Conservation (phyloP, 345 rosid species). For the Balakata baccata region DNA sequence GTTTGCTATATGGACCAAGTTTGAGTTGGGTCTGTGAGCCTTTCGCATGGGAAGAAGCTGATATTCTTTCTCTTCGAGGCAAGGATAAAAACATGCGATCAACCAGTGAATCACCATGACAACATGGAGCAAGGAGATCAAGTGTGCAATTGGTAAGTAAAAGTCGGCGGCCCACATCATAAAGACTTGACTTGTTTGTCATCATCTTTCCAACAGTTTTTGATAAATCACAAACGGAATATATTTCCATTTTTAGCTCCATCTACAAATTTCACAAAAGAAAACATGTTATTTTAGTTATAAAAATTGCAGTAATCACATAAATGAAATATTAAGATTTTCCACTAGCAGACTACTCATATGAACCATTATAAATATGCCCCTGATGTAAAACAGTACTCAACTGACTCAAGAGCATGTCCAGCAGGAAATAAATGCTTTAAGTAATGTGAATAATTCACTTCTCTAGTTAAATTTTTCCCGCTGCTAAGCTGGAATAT, state of each 20-base stretch:
- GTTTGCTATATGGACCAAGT: slow-evolving; percentile 41
- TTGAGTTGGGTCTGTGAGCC: slow-evolving; percentile 53
- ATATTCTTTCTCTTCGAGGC: slow-evolving; percentile 63
- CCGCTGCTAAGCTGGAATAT: not conserved
- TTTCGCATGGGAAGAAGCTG: slow-evolving; percentile 31
- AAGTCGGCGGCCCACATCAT: slow-evolving; percentile 94
- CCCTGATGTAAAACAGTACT: not conserved
- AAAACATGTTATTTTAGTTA: slow-evolving; percentile 25
- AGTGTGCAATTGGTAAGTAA: slow-evolving; percentile 85
- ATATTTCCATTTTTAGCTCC: slow-evolving; percentile 96
- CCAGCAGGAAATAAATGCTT: not conserved
- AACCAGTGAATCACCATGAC: slow-evolving; percentile 86
- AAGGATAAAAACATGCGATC: slow-evolving; percentile 79
- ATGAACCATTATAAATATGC: slow-evolving; percentile 1
- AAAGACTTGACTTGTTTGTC: slow-evolving; percentile 97
- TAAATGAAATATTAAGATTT: not conserved
- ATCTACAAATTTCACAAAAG: slow-evolving; percentile 52
- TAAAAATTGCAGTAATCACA: not conserved
- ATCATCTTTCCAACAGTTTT: slow-evolving; percentile 84
- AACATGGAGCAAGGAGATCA: slow-evolving; percentile 89
- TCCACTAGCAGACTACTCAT: not conserved
- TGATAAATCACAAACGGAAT: slow-evolving; percentile 84
- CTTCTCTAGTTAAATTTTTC: not conserved
- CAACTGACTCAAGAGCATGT: slow-evolving; percentile 1
- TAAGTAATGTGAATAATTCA: not conserved